phyloP scores from a whole-genome alignment of 1,284 basidiomycete species.

The Mycena citricolor region DNA sequence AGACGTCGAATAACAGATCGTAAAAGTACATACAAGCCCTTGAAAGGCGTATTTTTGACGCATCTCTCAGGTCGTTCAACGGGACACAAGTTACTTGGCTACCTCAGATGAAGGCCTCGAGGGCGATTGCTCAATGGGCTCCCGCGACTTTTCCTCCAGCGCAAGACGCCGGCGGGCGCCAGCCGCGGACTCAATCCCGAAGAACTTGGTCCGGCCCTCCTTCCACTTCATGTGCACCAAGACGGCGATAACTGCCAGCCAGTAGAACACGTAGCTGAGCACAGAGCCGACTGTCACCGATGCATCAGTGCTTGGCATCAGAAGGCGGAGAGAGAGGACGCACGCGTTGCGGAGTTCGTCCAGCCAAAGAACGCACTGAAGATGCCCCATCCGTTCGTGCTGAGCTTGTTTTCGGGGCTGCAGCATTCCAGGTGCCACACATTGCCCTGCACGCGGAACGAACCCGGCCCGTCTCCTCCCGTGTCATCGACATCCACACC shows the following conservation, averaged over 20 bases:
- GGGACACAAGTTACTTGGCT: too few species aligned
- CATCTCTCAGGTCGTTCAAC: too few species aligned
- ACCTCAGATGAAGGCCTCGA: too few species aligned
- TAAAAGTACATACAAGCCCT: too few species aligned
- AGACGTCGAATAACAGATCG: too few species aligned
- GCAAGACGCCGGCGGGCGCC: constrained; percentile 32
- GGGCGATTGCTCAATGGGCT: too few species aligned
- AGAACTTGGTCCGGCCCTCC: constrained; percentile 50
- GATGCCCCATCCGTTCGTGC: constrained; percentile 67
- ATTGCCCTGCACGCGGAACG: constrained; percentile 74
- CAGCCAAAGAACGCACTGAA: constrained; percentile 77
- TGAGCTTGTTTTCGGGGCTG: constrained; percentile 46
- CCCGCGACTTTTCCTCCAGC: constrained; percentile 23
- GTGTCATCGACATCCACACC: constrained; percentile 78
- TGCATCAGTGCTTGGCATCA: constrained; percentile 4
- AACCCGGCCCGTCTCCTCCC: constrained; percentile 78
- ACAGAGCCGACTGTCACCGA: constrained; percentile 59
- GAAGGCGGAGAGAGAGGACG: constrained; percentile 19
- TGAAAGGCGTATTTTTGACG: too few species aligned
- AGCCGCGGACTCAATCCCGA: constrained; percentile 44
- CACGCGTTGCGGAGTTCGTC: constrained; percentile 67
- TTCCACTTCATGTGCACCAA: constrained; percentile 72
- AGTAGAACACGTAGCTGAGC: constrained; percentile 77
- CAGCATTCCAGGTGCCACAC: constrained; percentile 91
- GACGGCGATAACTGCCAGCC: constrained; percentile 65